Evolutionary conservation across 2,329 filamentous ascomycete genomes (phyloP).

Genomic region (Claviceps spartinae): DNA sequence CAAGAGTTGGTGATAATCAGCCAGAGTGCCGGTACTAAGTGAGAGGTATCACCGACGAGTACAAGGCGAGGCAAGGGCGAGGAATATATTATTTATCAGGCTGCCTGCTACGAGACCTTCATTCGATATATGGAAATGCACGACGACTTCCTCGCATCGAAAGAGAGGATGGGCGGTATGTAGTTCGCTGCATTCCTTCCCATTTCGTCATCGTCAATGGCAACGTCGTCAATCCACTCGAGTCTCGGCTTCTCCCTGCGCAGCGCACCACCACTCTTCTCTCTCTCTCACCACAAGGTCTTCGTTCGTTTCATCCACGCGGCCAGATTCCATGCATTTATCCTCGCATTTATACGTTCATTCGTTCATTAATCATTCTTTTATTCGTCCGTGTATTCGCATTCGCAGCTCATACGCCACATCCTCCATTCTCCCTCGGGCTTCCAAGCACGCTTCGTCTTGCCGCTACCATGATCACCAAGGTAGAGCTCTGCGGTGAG

Average conservation of each 20-base stretch:
- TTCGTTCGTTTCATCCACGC: background rate
- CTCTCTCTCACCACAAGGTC: background rate
- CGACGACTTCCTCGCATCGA: background rate
- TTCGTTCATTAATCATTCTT: background rate
- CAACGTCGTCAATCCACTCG: background rate
- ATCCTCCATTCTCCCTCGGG: background rate
- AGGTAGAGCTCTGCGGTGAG: constrained; percentile 8
- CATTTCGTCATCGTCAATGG: background rate
- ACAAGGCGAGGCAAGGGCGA: background rate
- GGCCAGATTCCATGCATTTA: too few species aligned
- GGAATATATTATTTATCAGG: too few species aligned
- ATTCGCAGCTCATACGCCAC: background rate
- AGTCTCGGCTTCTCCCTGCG: background rate
- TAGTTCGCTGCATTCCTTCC: background rate
- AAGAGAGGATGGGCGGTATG: background rate
- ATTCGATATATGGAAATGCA: too few species aligned
- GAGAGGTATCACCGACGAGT: background rate
- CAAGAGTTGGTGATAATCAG: too few species aligned
- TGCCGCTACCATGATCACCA: background rate
- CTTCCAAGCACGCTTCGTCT: background rate
- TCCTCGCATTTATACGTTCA: background rate
- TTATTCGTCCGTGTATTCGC: background rate
- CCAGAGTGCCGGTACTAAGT: background rate
- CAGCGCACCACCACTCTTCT: background rate
- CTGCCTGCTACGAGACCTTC: too few species aligned